Conservation (phyloP, 192 early-diverging fungal species). For the Rhizophagus prolifer region DNA sequence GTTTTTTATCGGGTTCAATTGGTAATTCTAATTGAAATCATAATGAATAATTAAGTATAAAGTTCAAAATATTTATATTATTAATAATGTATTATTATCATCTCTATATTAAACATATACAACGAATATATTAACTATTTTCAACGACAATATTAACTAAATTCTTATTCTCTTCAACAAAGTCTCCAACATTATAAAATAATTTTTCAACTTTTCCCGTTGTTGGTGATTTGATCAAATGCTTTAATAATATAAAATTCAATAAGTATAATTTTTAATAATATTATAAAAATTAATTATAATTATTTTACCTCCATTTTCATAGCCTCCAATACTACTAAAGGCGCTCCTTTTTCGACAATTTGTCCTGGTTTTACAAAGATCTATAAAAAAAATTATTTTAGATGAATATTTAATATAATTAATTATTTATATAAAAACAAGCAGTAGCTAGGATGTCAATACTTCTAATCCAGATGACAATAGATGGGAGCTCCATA, state of each 20-base stretch:
- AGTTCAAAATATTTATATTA: too few relatives aligned
- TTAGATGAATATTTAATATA: neutral
- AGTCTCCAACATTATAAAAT: slow-evolving; percentile 80
- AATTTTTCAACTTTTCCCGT: slow-evolving; percentile 73
- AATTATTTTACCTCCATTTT: slow-evolving; percentile 87
- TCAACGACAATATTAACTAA: slow-evolving; percentile 72
- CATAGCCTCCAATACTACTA: slow-evolving; percentile 95
- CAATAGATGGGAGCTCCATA: too few relatives aligned
- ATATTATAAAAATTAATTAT: slow-evolving; percentile 27
- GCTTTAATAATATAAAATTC: slow-evolving; percentile 40
- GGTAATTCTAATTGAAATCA: too few relatives aligned
- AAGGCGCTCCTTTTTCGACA: slow-evolving; percentile 76
- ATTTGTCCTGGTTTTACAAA: slow-evolving; percentile 69
- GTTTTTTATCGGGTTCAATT: too few relatives aligned
- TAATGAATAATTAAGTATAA: too few relatives aligned
- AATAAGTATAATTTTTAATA: neutral
- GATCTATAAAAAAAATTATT: slow-evolving; percentile 1
- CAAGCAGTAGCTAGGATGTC: too few relatives aligned
- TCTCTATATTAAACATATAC: too few relatives aligned
- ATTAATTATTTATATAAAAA: neutral
- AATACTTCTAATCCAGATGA: too few relatives aligned
- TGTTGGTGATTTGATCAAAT: slow-evolving; percentile 80
- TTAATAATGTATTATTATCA: too few relatives aligned
- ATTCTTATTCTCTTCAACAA: slow-evolving; percentile 83
- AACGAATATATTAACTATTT: slow-evolving; percentile 10